These are phyloP conservation scores for Candida sonorensis DNA, from an alignment of 805 yeast genomes.

Conservation along the genomic window DNA sequence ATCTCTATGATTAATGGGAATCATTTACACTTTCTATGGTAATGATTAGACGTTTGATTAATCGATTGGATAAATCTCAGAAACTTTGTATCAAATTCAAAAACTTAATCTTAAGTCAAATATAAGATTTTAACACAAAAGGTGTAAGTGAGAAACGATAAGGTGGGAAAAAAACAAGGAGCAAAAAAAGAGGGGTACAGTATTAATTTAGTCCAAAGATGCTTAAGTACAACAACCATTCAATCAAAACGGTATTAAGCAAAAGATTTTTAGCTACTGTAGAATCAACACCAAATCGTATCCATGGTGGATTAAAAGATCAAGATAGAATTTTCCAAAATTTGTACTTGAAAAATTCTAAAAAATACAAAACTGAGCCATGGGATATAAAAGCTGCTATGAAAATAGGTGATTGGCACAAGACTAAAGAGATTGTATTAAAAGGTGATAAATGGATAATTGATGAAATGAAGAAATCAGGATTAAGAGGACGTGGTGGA, in stretches of 20 bases:
- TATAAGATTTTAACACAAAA: too few relatives aligned
- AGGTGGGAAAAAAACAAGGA: too few relatives aligned
- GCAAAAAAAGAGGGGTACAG: too few relatives aligned
- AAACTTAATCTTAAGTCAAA: too few relatives aligned
- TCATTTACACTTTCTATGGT: too few relatives aligned
- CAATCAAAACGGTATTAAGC: slow-evolving; percentile 1
- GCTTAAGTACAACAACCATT: too few relatives aligned
- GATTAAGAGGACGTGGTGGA: slow-evolving; percentile 88
- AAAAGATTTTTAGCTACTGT: slow-evolving; percentile 35
- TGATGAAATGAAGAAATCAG: slow-evolving; percentile 78
- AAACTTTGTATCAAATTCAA: too few relatives aligned
- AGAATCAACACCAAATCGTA: slow-evolving; percentile 43
- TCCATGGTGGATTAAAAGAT: slow-evolving; percentile 71
- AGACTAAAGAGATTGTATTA: slow-evolving; percentile 75
- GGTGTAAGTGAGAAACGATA: too few relatives aligned
- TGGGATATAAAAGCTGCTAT: slow-evolving; percentile 63
- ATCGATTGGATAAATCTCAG: too few relatives aligned
- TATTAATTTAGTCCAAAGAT: too few relatives aligned
- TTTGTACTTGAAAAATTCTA: slow-evolving; percentile 44
- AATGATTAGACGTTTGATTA: too few relatives aligned
- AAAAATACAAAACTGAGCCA: slow-evolving; percentile 51
- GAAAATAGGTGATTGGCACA: slow-evolving; percentile 88
- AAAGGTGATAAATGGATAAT: slow-evolving; percentile 90
- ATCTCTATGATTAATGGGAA: too few relatives aligned
- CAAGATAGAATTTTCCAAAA: slow-evolving; percentile 85